These are phyloP conservation scores for Marasmius tenuissimus DNA, from an alignment of 1,284 basidiomycete species.

Conservation along the genomic window DNA sequence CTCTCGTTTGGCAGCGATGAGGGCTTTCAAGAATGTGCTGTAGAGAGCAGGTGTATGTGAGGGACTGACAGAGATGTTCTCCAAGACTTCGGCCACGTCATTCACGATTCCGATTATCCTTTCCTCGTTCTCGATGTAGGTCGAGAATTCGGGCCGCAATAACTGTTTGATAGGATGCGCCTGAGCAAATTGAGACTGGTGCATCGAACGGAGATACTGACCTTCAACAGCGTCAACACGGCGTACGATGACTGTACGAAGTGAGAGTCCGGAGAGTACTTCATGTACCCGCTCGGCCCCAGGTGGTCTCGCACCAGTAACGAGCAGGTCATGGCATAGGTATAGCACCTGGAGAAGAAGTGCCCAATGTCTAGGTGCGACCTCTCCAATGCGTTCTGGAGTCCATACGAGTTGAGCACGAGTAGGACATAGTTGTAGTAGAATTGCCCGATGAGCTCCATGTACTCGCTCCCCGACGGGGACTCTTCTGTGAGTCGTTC, in stretches of 20 bases:
- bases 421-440: constrained; percentile 85
- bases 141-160: constrained; percentile 78
- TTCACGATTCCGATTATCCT: constrained; percentile 73
- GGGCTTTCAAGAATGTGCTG: constrained; percentile 80
- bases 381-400: constrained; percentile 89
- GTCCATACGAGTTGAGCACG: constrained; percentile 91
- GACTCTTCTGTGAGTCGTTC: constrained; percentile 28
- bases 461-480: constrained; percentile 40
- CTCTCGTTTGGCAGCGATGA: constrained; percentile 60
- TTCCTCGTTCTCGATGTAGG: constrained; percentile 73
- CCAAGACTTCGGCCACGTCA: constrained; percentile 80
- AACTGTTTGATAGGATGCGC: constrained; percentile 45
- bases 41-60: constrained; percentile 87
- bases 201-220: constrained; percentile 31
- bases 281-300: constrained; percentile 74
- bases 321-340: constrained; percentile 71
- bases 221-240: constrained; percentile 85
- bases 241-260: constrained; percentile 92
- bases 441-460: constrained; percentile 61
- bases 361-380: constrained; percentile 76
- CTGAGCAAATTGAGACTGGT: neutral
- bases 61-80: constrained; percentile 70
- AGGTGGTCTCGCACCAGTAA: constrained; percentile 75
- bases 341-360: constrained; percentile 85
- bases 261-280: constrained; percentile 88